Evolutionary conservation across 257 asterid genomes (phyloP).

Genomic region (Ajuga chamaepitys): DNA sequence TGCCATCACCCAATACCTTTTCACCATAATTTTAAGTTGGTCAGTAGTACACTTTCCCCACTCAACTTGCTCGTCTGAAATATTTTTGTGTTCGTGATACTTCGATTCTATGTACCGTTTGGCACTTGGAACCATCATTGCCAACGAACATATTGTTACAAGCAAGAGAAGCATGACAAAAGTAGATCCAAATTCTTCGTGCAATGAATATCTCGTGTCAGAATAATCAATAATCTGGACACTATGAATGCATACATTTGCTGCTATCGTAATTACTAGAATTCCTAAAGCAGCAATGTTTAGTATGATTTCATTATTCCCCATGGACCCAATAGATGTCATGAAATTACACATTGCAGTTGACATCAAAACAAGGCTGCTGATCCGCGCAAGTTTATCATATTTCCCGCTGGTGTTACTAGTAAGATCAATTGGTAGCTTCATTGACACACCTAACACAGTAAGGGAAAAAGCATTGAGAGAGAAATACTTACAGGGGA

Average conservation of each 20-base stretch:
- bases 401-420: too few species aligned
- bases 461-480: too few species aligned
- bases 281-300: constrained; percentile 6
- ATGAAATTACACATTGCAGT: too few species aligned
- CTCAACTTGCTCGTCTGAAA: not conserved
- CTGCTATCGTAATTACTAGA: constrained; percentile 7
- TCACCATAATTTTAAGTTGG: constrained; percentile 5
- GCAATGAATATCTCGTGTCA: not conserved
- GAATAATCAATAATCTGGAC: not conserved
- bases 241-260: constrained; percentile 11
- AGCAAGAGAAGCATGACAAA: constrained; percentile 1
- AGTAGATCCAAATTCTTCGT: not conserved
- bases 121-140: not conserved
- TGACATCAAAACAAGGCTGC: too few species aligned
- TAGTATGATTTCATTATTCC: too few species aligned
- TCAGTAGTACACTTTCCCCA: not conserved
- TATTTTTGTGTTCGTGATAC: constrained; percentile 3
- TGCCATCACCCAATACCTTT: constrained; percentile 13
- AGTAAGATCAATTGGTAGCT: too few species aligned
- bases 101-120: constrained; percentile 4
- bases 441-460: too few species aligned
- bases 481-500: too few species aligned
- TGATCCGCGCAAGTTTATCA: too few species aligned
- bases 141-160: not conserved
- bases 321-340: too few species aligned